Evolutionary conservation across 2,329 filamentous ascomycete species (phyloP), one percentile per base, ranked within the genome.

Genomic region (Alternaria hordeiaustralica): DNA sequence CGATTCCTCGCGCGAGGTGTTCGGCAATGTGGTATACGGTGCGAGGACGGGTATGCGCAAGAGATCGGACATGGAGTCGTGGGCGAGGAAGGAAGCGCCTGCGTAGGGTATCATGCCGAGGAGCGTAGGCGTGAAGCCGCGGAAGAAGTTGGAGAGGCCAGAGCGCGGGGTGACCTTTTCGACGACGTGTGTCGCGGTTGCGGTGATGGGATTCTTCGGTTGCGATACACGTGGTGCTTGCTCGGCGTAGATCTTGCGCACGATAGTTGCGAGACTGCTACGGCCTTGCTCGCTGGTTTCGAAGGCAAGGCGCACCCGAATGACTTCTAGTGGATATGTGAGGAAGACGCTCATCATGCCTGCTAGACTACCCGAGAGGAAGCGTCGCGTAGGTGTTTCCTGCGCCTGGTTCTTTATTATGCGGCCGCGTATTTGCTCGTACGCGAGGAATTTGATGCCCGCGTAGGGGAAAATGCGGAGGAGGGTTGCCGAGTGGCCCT

Each of bases 81-180:
- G 96, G 0, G 93, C 97, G 44, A 99, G 87, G 82, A 99, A 99
- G 1, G 94, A 97, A 75, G 96, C 90, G 72, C 96, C 96, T 1
- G 96, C 96, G 76, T 99, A 99, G 0, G 96, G 96, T 1, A 99
- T 84, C 95, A 99, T 99, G 71, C 96, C 96, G 64, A 96, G 85
- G 6, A 99, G 81, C 0, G 96, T 98, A 0, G 95, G 92, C 0
- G 89, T 88, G 79, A 99, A 99, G 54, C 96, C 96, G 53, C 96
- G 89, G 81, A 97, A 99, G 79, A 99, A 99, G 80, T 99, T 99
- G 60, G 88, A 81, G 1, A 98, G 78, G 5, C 95, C 95, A 11
- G 86, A 86, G 25, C 84, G 85, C 0, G 92, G 90, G 0, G 87
- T 84, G 0, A 86, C 82, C 10, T 83, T 81, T 21, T 86, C 84